A percentile compares a stretch with the other conserved stretches of the same genome.
Conservation (phyloP, 2,329 filamentous ascomycete species). For the Neofusicoccum ribis region DNA sequence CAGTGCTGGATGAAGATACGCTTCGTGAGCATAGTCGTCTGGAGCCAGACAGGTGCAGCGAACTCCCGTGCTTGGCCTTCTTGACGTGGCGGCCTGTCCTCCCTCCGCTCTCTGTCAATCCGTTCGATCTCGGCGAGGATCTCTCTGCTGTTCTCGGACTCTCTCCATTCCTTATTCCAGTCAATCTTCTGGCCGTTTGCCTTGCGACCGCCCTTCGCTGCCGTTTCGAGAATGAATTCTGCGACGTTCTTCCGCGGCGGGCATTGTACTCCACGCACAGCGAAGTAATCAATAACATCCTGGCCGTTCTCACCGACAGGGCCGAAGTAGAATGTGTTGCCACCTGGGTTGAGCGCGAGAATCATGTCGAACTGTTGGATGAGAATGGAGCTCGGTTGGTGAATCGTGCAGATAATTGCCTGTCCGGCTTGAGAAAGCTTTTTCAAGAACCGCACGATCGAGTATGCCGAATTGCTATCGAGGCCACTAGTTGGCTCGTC, state of each 20-base stretch:
- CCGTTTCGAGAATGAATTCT: conserved; percentile 74
- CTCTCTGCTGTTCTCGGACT: conserved; percentile 44
- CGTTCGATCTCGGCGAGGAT: conserved; percentile 62
- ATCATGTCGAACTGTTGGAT: conserved; percentile 81
- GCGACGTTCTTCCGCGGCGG: conserved; percentile 75
- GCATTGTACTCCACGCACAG: conserved; percentile 59
- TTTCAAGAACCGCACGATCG: conserved; percentile 74
- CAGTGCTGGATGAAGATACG: conserved; percentile 73
- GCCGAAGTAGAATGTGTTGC: conserved; percentile 72
- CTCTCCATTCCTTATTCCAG: conserved; percentile 57
- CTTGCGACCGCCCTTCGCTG: conserved; percentile 71
- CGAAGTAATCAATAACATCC: conserved; percentile 64
- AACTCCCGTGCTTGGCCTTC: conserved; percentile 54
- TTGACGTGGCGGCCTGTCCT: conserved; percentile 1
- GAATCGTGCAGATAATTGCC: conserved; percentile 75
- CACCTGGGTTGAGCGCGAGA: conserved; percentile 69
- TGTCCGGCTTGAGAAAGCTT: conserved; percentile 66
- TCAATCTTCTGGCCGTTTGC: conserved; percentile 42
- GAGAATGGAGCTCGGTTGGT: conserved; percentile 78
- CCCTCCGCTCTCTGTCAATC: conserved; percentile 57
- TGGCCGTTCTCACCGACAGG: conserved; percentile 60
- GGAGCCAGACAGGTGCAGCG: conserved; percentile 63
- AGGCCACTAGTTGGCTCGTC: conserved; percentile 84
- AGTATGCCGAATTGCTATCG: conserved; percentile 73
- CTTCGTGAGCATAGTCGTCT: conserved; percentile 67